Percentiles rank a stretch among this genome's conserved stretches.
Evolutionary conservation across 192 early-diverging fungal species (phyloP).

Genomic region (Gigaspora rosea): DNA sequence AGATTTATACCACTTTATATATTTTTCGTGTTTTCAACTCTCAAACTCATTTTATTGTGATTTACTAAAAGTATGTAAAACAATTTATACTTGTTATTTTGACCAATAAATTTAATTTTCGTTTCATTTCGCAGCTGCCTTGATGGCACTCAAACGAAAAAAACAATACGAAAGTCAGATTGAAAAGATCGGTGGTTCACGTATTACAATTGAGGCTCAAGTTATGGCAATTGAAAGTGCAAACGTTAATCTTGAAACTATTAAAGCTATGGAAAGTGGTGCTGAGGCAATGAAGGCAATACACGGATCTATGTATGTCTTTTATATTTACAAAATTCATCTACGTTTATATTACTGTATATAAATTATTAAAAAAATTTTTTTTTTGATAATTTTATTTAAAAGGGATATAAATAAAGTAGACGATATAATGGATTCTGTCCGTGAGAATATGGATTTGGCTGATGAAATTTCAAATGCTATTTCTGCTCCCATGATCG

Average conservation of each 20-base stretch:
- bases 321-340: background rate
- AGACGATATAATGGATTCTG: conserved; percentile 94
- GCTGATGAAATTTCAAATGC: conserved; percentile 94
- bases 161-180: conserved; percentile 82
- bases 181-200: conserved; percentile 83
- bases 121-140: conserved; percentile 59
- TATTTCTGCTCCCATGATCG: conserved; percentile 89
- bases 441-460: conserved; percentile 96
- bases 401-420: conserved; percentile 89
- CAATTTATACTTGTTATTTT: background rate
- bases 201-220: conserved; percentile 92
- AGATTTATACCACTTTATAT: too few species aligned
- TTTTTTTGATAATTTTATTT: conserved; percentile 8
- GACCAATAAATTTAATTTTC: background rate
- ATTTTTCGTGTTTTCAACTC: background rate
- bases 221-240: conserved; percentile 95
- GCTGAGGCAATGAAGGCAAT: conserved; percentile 93
- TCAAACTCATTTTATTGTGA: background rate
- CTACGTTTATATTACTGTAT: background rate
- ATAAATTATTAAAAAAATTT: background rate
- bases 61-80: too few species aligned
- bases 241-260: conserved; percentile 93
- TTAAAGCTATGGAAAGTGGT: conserved; percentile 92
- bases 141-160: conserved; percentile 96
- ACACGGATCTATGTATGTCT: conserved; percentile 78